Base-by-base conservation (phyloP, 1,139 yeast genomes). In the Yamadazyma oceani region DNA sequence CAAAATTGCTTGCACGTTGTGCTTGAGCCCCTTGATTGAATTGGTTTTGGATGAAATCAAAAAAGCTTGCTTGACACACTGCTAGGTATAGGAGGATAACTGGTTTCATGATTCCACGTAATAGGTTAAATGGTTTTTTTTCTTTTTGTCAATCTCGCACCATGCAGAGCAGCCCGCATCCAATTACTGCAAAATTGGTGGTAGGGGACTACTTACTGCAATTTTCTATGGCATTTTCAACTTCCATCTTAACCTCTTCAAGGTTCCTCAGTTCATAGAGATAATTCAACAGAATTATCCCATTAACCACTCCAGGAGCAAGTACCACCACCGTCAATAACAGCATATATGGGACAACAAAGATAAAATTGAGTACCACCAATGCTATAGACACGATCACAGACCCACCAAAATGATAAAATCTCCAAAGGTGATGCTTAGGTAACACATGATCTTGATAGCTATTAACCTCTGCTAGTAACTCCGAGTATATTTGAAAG, bases 211-310 rank as follows among this genome's bases (percentile, higher is more conserved):
- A 19, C 21, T 8, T 19, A 6, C 15, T 14, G 19, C 25, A 17
- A 11, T 25, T n/a, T 16, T 14, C 14, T 15, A 29, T 29, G 10
- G 30, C 26, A 25, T 43, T 42, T 2, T 21, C 26, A 5, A 82
- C 82, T 51, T 85, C 88, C 48, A 66, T 49, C 38, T 67, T 64
- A 0, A 83, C 85, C 59, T 92, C 98, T 30, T 65, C 68, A 36
- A 94, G 62, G 0, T 92, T 92, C 38, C 97, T 67, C 48, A 69
- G 62, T 55, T 94, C 99, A 15, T 80, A 27, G 11, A 77, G 42
- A 27, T 21, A 19, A 30, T 19, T 30, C 32, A 30, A 22, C 27
- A 94, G 90, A 39, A 92, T 83, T 39, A 87, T 54, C 0, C 96
- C 96, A 54, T 88, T 82, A 2, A 85, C 55, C 0, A 78, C 64